phyloP scores from a whole-genome alignment of 306 rosid genomes.

The Datisca glomerata region DNA sequence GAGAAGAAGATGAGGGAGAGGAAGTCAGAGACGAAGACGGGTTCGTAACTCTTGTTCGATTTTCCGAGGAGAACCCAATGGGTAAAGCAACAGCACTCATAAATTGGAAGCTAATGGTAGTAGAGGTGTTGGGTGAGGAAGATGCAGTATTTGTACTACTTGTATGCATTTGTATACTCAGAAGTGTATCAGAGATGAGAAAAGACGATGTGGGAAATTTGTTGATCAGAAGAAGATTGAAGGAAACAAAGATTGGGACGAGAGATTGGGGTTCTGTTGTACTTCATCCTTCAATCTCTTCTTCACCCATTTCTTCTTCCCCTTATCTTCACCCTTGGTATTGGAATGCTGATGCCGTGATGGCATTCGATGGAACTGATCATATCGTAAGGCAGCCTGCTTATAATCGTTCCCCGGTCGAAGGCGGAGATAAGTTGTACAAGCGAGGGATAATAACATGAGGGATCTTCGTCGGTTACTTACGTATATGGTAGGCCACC shows the following conservation, averaged over 20 bases:
- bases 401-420: conserved; percentile 41
- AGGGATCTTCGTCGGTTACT: too few species aligned
- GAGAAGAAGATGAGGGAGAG: conserved; percentile 18
- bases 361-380: conserved; percentile 28
- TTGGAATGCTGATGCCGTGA: conserved; percentile 40
- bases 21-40: conserved; percentile 41
- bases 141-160: conserved; percentile 68
- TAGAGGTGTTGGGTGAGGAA: conserved; percentile 74
- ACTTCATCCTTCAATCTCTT: conserved; percentile 46
- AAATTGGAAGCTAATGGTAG: conserved; percentile 69
- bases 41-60: conserved; percentile 61
- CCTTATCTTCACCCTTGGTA: conserved; percentile 78
- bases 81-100: conserved; percentile 78
- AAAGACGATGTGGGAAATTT: conserved; percentile 65
- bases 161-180: conserved; percentile 58
- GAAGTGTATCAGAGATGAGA: conserved; percentile 62
- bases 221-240: conserved; percentile 64
- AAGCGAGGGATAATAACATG: conserved; percentile 43
- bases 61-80: conserved; percentile 47
- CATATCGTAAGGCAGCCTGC: conserved; percentile 32
- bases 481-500: too few species aligned
- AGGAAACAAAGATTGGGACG: conserved; percentile 44
- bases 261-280: conserved; percentile 82
- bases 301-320: conserved; percentile 27
- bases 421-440: conserved; percentile 76